Conservation (phyloP, 179 eudicot genomes). For the Carnegiea gigantea region DNA sequence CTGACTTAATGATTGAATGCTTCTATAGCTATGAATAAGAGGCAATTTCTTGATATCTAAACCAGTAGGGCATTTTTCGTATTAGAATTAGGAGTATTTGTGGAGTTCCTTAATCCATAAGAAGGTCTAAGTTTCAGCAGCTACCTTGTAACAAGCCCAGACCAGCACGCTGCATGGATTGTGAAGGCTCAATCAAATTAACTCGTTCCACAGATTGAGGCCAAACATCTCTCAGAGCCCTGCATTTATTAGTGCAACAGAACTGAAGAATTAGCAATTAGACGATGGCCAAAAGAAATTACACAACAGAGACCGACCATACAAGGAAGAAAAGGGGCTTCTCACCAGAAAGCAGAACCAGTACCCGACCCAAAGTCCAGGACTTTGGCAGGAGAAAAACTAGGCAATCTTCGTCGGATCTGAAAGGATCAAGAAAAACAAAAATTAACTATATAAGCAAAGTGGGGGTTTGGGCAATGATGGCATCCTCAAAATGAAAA, state of each 20-base stretch:
- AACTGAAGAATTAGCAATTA: not conserved
- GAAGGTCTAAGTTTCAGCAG: slow-evolving; percentile 1
- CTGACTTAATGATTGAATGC: slow-evolving; percentile 60
- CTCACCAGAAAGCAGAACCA: slow-evolving; percentile 95
- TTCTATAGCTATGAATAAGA: slow-evolving; percentile 66
- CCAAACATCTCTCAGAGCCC: slow-evolving; percentile 94
- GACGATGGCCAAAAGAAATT: not conserved
- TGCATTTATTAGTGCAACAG: slow-evolving; percentile 23
- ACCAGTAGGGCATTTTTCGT: slow-evolving; percentile 3
- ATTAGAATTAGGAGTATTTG: not conserved
- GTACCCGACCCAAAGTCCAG: slow-evolving; percentile 97
- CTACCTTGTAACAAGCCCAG: slow-evolving; percentile 67
- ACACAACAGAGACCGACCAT: not conserved
- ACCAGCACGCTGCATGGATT: slow-evolving; percentile 93
- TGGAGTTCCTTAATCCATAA: not conserved
- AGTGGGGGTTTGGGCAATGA: too few relatives aligned
- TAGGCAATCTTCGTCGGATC: slow-evolving; percentile 75
- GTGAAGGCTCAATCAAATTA: slow-evolving; percentile 91
- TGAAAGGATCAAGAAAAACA: slow-evolving; percentile 28
- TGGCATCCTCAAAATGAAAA: too few relatives aligned
- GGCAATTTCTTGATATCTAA: slow-evolving; percentile 80
- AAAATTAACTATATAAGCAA: too few relatives aligned
- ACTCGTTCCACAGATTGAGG: slow-evolving; percentile 55
- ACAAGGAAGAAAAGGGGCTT: not conserved
- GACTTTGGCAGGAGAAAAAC: slow-evolving; percentile 67